Evolutionary conservation across 306 rosid species (phyloP), one percentile per base, ranked within the genome.

Genomic region (Castanopsis chinensis): DNA sequence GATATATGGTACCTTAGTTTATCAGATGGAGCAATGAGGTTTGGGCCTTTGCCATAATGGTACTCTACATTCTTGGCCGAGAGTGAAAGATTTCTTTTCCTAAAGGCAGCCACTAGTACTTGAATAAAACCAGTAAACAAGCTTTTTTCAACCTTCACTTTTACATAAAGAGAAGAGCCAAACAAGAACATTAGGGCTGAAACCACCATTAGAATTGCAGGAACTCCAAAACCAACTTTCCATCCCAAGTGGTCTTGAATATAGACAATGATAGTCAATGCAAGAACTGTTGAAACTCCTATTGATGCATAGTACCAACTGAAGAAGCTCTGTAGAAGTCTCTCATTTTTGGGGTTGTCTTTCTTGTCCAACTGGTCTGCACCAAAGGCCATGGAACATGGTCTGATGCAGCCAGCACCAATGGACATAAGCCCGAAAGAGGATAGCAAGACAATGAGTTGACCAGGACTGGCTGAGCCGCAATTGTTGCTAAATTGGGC

Each of bases 351-450:
- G 28, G 79, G 67, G 6, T 80, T 73, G 55, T 73, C 30, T 59
- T 73, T 58, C 8, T 33, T 74, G 14, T 23, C 60, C 15, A 88
- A 59, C 35, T 88, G 91, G 72, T 85, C 91, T 23, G 89, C 91
- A 78, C 91, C 91, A 79, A 88, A 88, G 45, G 89, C 91, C 65
- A 88, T 83, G 35, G 89, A 89, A 76, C 90, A 84, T 51, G 92
- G 88, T 73, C 90, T 78, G 28, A 89, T 72, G 55, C 90, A 85
- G 65, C 92, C 92, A 12, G 92, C 90, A 78, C 90, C 92, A 58
- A 89, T 81, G 23, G 92, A 89, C 20, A 89, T 73, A 51, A 89
- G 69, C 45, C 75, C 87, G 8, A 89, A 73, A n/a, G 89, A 80
- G 53, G 15, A 61, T 41, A 59, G 65, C 55, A 79, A 54, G 12